A percentile compares a stretch with the other conserved stretches of the same genome.
phyloP scores from a whole-genome alignment of 78 protist species.

The Dictyostelium citrinum region DNA sequence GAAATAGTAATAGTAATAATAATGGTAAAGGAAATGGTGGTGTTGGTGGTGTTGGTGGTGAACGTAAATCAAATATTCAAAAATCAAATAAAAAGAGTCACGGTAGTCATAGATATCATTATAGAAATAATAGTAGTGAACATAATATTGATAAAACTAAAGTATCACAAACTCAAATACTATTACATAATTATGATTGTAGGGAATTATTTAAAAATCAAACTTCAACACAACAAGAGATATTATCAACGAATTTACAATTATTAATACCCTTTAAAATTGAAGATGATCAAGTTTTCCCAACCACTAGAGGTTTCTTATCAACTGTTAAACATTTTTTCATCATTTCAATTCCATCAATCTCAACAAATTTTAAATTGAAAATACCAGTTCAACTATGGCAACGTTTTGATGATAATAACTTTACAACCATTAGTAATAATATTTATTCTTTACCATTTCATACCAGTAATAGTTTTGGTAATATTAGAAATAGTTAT shows the following conservation, averaged over 20 bases:
- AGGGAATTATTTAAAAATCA: background rate
- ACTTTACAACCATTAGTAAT: background rate
- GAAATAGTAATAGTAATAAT: background rate
- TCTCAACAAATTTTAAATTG: background rate
- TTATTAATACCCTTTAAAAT: conserved; percentile 12
- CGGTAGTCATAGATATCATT: background rate
- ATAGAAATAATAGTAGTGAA: background rate
- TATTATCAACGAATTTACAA: background rate
- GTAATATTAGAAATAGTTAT: background rate
- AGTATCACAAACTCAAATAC: conserved; percentile 22
- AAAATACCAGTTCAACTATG: conserved; percentile 10
- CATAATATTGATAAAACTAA: background rate
- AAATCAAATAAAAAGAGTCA: background rate
- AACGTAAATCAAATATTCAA: background rate
- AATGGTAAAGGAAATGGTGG: background rate
- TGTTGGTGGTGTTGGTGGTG: background rate
- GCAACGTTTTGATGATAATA: conserved; percentile 1
- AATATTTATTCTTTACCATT: background rate
- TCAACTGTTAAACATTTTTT: conserved; percentile 54
- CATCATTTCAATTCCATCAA: conserved; percentile 40
- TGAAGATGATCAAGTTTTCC: conserved; percentile 67
- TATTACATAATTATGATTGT: conserved; percentile 8
- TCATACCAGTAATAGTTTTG: background rate
- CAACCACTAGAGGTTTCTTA: conserved; percentile 28
- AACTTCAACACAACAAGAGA: background rate